These are phyloP conservation scores for Hordeum marinum DNA, from an alignment of 176 grass and related monocot genomes.

Conservation along the genomic window DNA sequence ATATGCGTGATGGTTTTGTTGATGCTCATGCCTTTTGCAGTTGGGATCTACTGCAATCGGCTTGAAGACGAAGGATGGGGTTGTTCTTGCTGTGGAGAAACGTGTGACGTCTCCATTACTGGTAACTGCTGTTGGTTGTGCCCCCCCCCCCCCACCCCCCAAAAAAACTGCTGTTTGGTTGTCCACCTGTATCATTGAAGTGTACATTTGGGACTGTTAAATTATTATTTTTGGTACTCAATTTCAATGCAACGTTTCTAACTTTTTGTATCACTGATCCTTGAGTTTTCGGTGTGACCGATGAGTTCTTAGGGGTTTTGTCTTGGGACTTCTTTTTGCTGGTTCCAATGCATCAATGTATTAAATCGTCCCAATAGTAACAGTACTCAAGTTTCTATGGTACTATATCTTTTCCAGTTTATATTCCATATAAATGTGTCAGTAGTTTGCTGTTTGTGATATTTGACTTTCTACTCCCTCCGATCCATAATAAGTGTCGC, in stretches of 20 bases:
- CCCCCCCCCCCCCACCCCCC: no score
- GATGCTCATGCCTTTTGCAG: conserved; percentile 27
- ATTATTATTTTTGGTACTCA: neutral
- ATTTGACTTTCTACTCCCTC: neutral
- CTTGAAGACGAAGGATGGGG: conserved; percentile 79
- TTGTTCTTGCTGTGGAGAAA: conserved; percentile 85
- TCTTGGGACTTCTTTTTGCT: neutral
- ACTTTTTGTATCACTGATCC: neutral
- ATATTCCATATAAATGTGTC: neutral
- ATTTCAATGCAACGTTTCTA: neutral
- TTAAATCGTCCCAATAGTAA: neutral
- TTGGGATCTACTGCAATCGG: conserved; percentile 86
- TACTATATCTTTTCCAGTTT: neutral
- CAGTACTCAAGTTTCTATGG: neutral
- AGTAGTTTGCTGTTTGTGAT: neutral
- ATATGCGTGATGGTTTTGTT: neutral
- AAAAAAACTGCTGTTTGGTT: no score
- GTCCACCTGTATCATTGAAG: neutral
- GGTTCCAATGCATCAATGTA: neutral
- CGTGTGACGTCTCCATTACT: conserved; percentile 82
- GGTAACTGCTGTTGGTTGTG: conserved; percentile 31
- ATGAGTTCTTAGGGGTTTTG: neutral
- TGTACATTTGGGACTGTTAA: neutral
- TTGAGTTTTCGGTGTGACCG: neutral
- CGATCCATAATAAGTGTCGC: no score